A percentile compares a stretch with the other conserved stretches of the same genome.
phyloP scores from a whole-genome alignment of 2,329 filamentous ascomycete species.

The Talaromyces verruculosus region DNA sequence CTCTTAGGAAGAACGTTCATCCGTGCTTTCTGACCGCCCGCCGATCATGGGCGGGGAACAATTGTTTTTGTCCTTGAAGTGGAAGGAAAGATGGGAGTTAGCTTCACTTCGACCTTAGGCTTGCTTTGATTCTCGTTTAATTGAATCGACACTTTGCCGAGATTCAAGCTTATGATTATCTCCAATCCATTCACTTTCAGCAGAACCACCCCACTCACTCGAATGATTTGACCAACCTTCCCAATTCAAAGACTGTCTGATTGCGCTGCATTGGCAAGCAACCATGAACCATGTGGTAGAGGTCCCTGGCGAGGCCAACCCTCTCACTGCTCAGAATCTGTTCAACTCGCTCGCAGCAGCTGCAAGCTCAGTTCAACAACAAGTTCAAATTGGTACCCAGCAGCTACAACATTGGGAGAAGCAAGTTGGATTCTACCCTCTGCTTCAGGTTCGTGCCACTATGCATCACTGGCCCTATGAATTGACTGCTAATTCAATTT shows the following conservation, averaged over 20 bases:
- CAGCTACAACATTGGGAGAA: constrained; percentile 73
- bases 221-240: background rate
- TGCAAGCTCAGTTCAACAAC: constrained; percentile 62
- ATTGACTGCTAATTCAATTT: background rate
- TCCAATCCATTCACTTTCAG: background rate
- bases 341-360: constrained; percentile 64
- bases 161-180: background rate
- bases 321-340: constrained; percentile 63
- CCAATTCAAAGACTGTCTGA: background rate
- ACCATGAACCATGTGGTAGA: constrained; percentile 72
- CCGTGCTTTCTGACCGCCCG: constrained; percentile 18
- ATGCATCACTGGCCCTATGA: background rate
- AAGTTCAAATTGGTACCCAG: constrained; percentile 64
- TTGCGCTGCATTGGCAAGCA: constrained; percentile 11
- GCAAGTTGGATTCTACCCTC: constrained; percentile 64
- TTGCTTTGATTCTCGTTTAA: background rate
- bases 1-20: constrained; percentile 32
- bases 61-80: constrained; percentile 2
- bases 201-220: too few relatives aligned
- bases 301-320: constrained; percentile 76
- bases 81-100: background rate
- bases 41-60: constrained; percentile 19
- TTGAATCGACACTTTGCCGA: background rate
- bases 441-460: constrained; percentile 60
- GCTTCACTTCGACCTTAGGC: background rate